Base-by-base conservation (phyloP, 1,284 basidiomycete species). In the Ustilago trichophora region DNA sequence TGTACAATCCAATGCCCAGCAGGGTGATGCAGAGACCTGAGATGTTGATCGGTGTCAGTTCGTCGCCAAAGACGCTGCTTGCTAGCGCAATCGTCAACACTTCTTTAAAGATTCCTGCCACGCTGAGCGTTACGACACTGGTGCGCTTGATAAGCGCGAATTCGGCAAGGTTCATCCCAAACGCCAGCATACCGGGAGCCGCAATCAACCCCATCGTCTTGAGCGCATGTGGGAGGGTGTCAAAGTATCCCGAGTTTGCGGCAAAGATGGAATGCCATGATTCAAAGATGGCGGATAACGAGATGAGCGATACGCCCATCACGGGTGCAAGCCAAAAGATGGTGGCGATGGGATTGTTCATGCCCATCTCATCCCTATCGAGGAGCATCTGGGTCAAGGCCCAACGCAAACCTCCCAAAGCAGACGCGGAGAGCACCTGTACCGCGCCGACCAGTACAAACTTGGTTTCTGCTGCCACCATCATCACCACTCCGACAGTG, bases 31-130 rank as follows among this genome's bases (percentile, higher is more conserved):
- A 88, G 29, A 94, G 89, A 38, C 95, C 95, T 45, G 89, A 88
- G 64, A 95, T 88, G 80, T 98, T 98, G 63, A 98, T 86, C 36
- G 90, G 89, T 4, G 93, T 96, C 56, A 98, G 85, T 77, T 90
- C 85, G 83, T 98, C 95, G 37, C 91, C 92, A 82, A 97, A 98
- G 55, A 94, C 86, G 88, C 91, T 91, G 0, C 92, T 89, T 16
- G 93, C 91, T 45, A 94, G 87, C 18, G 90, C 88, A 82, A 98
- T 97, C 4, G 95, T 98, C 21, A 92, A 88, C 36, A 98, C 93
- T 83, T 98, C 95, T 80, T 98, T 98, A 64, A 95, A 95, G 75
- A 98, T 97, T 4, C 95, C 95, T 32, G 94, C 94, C 63, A 98
- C 94, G 3, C 92, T 94, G 8, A 98, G 91, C 0, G 95, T 96